Base-by-base conservation (phyloP, 805 yeast species). In the Saturnispora saitoi region DNA sequence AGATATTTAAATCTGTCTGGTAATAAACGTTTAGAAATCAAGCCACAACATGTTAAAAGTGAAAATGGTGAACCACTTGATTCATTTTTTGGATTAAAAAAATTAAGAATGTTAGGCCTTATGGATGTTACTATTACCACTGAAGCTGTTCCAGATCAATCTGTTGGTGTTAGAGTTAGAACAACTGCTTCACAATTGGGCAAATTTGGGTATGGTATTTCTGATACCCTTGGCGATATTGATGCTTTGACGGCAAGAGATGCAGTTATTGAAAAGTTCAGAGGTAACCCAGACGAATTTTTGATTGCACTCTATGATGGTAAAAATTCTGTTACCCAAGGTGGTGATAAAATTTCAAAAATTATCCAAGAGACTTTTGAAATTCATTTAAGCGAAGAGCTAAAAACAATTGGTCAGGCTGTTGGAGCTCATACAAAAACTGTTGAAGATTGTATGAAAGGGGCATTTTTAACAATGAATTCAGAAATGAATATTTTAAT, bases 121-220 rank as follows among this genome's bases (percentile, higher is more conserved):
- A 88, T 93, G 83, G 99, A 93, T 70, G 95, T 93, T 22, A 93
- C 99, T 0, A 74, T 91, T 52, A 88, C 95, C 1, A 84, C 95
- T 0, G 82, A 89, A 14, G 74, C 83, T 12, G 85, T 90, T 7
- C 98, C 97, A 8, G 98, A 91, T 65, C 96, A 90, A 64, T 73
- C 78, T 10, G 78, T 78, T 11, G 82, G 85, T 57, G 77, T 86
- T 55, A 83, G 99, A 68, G 83, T 93, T 17, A 79, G 99, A 57
- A 87, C 97, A 0, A 85, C 95, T 0, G 91, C 90, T 14, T 83
- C 96, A 0, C 83, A 79, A 44, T 66, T 87, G 20, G 82, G 83
- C 43, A 78, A 77, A 42, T 76, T 86, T 69, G 80, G 88, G 0
- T 88, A 89, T 60, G 99, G 99, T 61, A 89, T 93, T 44, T 84